These are phyloP conservation scores for Neurospora cerealis DNA, from an alignment of 495 filamentous ascomycete species.

Conservation along the genomic window DNA sequence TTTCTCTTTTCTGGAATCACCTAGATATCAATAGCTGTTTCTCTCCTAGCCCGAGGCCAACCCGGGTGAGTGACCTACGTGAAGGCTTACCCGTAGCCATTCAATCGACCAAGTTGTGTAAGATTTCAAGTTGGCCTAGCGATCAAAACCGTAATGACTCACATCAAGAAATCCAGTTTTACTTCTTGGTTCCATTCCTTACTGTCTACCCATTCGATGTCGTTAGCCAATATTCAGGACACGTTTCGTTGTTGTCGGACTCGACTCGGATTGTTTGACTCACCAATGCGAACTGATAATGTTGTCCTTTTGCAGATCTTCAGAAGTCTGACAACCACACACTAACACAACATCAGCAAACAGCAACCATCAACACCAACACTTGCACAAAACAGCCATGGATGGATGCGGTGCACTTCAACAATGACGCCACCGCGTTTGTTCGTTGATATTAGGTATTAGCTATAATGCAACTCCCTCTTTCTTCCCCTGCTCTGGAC, in stretches of 20 bases:
- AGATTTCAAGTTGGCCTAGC: background rate
- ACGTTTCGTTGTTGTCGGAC: background rate
- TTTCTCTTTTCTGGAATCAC: background rate
- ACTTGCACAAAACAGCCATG: background rate
- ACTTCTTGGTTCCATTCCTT: background rate
- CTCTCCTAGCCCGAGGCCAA: background rate
- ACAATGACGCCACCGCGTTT: background rate
- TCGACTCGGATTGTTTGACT: background rate
- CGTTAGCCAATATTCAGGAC: background rate
- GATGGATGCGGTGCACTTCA: background rate
- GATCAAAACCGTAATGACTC: background rate
- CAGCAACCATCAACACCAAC: background rate
- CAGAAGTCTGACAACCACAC: background rate
- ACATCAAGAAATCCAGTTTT: background rate
- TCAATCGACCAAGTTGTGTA: background rate
- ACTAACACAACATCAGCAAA: background rate
- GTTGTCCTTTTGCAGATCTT: background rate
- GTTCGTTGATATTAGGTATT: background rate
- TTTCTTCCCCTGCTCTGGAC: background rate
- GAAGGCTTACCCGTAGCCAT: background rate
- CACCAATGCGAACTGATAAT: background rate
- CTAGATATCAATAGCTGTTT: background rate
- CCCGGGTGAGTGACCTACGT: background rate
- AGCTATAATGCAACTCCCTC: background rate
- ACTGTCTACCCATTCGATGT: background rate